phyloP scores from a whole-genome alignment of 1,284 basidiomycete species.

The Mycena citricolor region DNA sequence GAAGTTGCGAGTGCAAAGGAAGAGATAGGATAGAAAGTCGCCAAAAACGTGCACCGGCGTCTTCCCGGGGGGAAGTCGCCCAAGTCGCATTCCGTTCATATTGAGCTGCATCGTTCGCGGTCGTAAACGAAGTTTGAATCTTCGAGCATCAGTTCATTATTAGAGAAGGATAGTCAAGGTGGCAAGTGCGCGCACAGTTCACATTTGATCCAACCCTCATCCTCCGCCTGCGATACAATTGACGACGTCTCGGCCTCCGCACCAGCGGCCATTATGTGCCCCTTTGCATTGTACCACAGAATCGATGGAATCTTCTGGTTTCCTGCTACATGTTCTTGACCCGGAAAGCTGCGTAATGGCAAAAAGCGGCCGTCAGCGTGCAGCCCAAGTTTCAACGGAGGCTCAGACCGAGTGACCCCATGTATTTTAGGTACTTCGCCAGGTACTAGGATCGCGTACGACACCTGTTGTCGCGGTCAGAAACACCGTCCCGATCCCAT shows the following conservation, averaged over 20 bases:
- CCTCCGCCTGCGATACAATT: constrained; percentile 42
- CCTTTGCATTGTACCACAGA: constrained; percentile 50
- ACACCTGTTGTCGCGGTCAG: too few relatives aligned
- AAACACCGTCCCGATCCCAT: too few relatives aligned
- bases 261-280: constrained; percentile 46
- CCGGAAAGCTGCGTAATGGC: constrained; percentile 38
- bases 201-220: constrained; percentile 43
- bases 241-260: constrained; percentile 50
- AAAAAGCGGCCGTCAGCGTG: constrained; percentile 12
- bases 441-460: constrained; percentile 36
- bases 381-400: too few relatives aligned
- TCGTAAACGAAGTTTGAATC: constrained; percentile 59
- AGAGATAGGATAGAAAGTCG: constrained; percentile 55
- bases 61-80: constrained; percentile 48
- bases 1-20: constrained; percentile 43
- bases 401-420: constrained; percentile 46
- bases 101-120: constrained; percentile 35
- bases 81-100: constrained; percentile 33
- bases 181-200: neutral
- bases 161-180: neutral
- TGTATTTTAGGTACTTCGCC: constrained; percentile 47
- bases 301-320: constrained; percentile 58
- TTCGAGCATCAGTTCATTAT: neutral
- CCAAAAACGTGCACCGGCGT: constrained; percentile 46
- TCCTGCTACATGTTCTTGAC: constrained; percentile 39